Evolutionary conservation across 2,329 filamentous ascomycete species (phyloP).

Genomic region (Phyllosticta citribraziliensis): DNA sequence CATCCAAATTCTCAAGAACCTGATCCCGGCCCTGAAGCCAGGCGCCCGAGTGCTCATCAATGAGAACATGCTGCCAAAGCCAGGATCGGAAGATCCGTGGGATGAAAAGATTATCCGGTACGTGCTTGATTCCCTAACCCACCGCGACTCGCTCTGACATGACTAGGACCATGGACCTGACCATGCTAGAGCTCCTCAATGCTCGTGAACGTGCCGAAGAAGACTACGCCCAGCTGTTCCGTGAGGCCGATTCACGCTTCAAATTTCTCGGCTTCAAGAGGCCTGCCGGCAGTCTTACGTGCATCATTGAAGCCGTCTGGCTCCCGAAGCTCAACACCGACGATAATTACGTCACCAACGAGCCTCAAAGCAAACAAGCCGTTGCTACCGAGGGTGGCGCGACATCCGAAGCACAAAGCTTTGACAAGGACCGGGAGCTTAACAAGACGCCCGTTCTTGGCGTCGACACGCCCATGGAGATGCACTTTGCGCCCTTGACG

Average conservation of each 20-base stretch:
- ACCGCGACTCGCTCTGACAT: background rate
- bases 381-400: background rate
- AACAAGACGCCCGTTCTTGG: background rate
- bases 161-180: slow-evolving; percentile 11
- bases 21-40: slow-evolving; percentile 12
- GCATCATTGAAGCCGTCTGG: slow-evolving; percentile 10
- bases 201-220: slow-evolving; percentile 9
- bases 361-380: background rate
- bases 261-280: slow-evolving; percentile 8
- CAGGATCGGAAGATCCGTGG: slow-evolving; percentile 13
- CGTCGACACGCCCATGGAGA: slow-evolving; percentile 3
- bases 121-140: background rate
- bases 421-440: background rate
- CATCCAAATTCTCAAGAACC: slow-evolving; percentile 19
- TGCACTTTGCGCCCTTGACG: background rate
- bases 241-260: slow-evolving; percentile 11
- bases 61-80: slow-evolving; percentile 19
- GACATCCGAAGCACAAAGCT: background rate
- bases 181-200: slow-evolving; percentile 10
- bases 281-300: slow-evolving; percentile 6
- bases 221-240: slow-evolving; percentile 11
- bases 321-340: background rate
- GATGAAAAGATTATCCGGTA: slow-evolving; percentile 12
- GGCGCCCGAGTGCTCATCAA: slow-evolving; percentile 12
- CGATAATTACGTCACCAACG: background rate